Percentiles rank a stretch among this genome's conserved stretches.
Conservation (phyloP, 2,329 filamentous ascomycete species). For the Pestalotiopsis sp. region DNA sequence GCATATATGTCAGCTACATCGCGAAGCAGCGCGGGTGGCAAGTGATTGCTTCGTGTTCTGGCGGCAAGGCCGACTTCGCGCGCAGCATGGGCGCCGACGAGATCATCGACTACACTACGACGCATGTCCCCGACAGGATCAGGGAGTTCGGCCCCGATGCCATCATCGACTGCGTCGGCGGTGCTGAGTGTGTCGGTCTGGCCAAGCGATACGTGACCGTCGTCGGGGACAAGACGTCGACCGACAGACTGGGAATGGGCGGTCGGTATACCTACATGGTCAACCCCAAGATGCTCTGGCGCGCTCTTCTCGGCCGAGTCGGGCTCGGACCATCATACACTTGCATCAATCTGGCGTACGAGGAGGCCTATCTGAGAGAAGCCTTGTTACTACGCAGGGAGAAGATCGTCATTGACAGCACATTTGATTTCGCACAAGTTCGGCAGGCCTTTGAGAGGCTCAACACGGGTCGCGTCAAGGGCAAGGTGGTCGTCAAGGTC, state of each 20-base stretch:
- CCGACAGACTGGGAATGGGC: background rate
- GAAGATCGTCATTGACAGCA: conserved; percentile 12
- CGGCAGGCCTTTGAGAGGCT: background rate
- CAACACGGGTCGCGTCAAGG: background rate
- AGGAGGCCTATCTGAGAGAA: background rate
- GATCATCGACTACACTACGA: background rate
- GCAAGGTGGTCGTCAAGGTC: background rate
- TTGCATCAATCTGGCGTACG: conserved; percentile 5
- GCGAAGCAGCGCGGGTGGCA: background rate
- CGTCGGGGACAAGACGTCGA: conserved; percentile 5
- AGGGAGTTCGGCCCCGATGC: conserved; percentile 2
- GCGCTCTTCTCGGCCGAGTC: background rate
- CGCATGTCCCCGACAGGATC: background rate
- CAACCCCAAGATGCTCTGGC: background rate
- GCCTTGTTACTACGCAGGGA: background rate
- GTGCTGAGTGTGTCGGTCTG: conserved; percentile 6
- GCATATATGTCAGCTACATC: background rate
- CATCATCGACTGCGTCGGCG: conserved; percentile 10
- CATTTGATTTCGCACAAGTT: background rate
- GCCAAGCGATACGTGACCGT: conserved; percentile 5
- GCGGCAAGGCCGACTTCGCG: background rate
- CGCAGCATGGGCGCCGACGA: background rate
- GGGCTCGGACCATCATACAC: conserved; percentile 9
- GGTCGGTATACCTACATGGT: background rate
- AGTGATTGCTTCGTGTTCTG: background rate